Evolutionary conservation across 495 filamentous ascomycete species (phyloP), one percentile per base, ranked within the genome.

Genomic region (Penicillium antarcticum): DNA sequence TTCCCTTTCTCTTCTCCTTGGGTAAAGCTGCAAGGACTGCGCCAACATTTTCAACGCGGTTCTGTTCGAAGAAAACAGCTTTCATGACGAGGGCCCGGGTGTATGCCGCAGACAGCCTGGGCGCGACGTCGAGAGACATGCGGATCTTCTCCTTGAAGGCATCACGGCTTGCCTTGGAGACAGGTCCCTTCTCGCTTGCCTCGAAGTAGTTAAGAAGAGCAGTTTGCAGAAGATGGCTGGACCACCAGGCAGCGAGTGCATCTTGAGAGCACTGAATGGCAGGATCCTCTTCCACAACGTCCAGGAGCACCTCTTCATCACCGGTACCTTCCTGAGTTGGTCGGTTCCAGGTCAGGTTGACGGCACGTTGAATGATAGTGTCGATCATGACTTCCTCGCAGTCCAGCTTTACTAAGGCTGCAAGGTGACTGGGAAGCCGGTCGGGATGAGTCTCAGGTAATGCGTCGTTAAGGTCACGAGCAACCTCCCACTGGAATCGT

Each of bases 221-320:
- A 31, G 77, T 77, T 40, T 92, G 87, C 23, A 96, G 70, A n/a
- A 84, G 70, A 43, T 87, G 77, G 55, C 83, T 87, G 1, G 91
- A 95, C 74, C 83, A 92, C 92, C 92, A 96, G 1, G 92, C 87
- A 12, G 92, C 88, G 16, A 96, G 78, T 21, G 89, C 91, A 65
- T 97, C 92, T 51, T 96, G 80, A 7, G 92, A 89, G 11, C 89
- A 92, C 29, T 87, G 83, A 43, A 97, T 91, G 5, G 91, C 85
- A 35, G 82, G 80, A 57, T 97, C 92, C 32, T 92, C 88, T 16
- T 92, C 87, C 10, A 96, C 89, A 12, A 83, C 77, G 62, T 95
- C 87, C 71, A 95, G 86, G 21, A 87, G 81, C 37, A 86, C 86
- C 44, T 85, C 84, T 26, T 79, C 69, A 9, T 79, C 75, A 14